Evolutionary conservation across 768 basidiomycete species (phyloP), one percentile per base, ranked within the genome.

Genomic region (Cystofilobasidium ferigula): DNA sequence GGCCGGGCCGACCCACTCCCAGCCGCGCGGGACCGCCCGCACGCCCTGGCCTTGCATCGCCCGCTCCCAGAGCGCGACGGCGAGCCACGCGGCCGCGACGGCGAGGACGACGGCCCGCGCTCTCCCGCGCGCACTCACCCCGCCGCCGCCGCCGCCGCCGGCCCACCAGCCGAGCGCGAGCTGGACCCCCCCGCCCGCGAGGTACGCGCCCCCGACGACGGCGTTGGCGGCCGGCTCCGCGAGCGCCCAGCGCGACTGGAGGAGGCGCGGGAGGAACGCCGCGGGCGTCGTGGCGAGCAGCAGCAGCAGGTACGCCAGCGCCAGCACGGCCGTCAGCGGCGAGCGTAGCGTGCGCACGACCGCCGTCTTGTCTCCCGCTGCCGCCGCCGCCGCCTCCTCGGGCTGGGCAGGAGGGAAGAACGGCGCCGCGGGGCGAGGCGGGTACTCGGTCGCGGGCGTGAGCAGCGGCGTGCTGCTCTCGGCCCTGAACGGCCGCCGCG

Each of bases 281-380:
- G 67, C 47, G 12, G 67, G 67, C 22, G 67, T 62, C 20, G 67
- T 68, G 4, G 61, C 60, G 35, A 68, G 61, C 24, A 68, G 45
- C 13, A 68, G 56, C 9, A 68, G 57, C 8, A 68, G 32, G 38
- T 68, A 68, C 18, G 61, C 67, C 22, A 58, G 8, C 1, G 67
- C 48, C 18, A 63, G 57, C 1, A 38, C 14, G 5, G 48, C 2
- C 12, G 67, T 68, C 5, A 63, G 18, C 9, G 67, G 67, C 3
- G 61, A 57, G 4, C 36, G 5, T 8, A 68, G 45, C 1, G 67
- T 63, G 22, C 48, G 34, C 22, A 62, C 10, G 8, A 42, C 51
- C 24, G 47, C n/a, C n/a, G 13, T 20, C 6, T 22, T 45, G 43
- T 5, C 43, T 20, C 10, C 10, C 43, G 43, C 10, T 20, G 43